These are phyloP conservation scores for Neurospora sp. DNA, from an alignment of 495 filamentous ascomycete genomes.

Conservation along the genomic window DNA sequence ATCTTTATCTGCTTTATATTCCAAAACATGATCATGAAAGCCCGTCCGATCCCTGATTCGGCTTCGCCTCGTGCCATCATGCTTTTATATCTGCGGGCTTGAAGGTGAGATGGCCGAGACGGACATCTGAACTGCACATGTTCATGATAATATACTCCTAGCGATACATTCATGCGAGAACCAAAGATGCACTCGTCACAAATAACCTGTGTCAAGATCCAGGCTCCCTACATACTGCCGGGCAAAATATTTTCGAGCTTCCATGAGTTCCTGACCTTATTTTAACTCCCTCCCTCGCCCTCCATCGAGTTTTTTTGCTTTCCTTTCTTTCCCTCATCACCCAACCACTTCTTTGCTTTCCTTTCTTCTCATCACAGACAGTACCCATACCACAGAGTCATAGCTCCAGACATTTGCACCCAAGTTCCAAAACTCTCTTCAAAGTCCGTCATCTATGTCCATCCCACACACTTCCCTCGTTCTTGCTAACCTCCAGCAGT, in stretches of 20 bases:
- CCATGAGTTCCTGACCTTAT: too few species aligned
- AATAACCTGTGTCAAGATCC: not conserved
- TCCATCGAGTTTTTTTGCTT: too few species aligned
- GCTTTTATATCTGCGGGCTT: not conserved
- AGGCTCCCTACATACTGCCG: not conserved
- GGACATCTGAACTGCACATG: not conserved
- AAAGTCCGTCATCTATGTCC: too few species aligned
- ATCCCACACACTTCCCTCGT: too few species aligned
- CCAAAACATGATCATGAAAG: not conserved
- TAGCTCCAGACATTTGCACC: too few species aligned
- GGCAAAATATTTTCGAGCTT: not conserved
- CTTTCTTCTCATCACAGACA: too few species aligned
- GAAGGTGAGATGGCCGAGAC: not conserved
- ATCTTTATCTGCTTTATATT: not conserved
- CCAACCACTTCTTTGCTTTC: too few species aligned
- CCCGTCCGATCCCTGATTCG: not conserved
- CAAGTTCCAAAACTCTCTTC: too few species aligned
- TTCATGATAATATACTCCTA: not conserved
- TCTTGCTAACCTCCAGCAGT: too few species aligned
- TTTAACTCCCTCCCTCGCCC: too few species aligned
- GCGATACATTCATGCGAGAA: not conserved
- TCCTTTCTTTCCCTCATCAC: too few species aligned
- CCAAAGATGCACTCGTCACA: not conserved
- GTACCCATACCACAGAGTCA: too few species aligned
- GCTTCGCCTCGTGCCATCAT: not conserved